Percentiles rank a stretch among this genome's conserved stretches.
Evolutionary conservation across 23 red algal genomes (phyloP).

Genomic region (Chondrus crispus): DNA sequence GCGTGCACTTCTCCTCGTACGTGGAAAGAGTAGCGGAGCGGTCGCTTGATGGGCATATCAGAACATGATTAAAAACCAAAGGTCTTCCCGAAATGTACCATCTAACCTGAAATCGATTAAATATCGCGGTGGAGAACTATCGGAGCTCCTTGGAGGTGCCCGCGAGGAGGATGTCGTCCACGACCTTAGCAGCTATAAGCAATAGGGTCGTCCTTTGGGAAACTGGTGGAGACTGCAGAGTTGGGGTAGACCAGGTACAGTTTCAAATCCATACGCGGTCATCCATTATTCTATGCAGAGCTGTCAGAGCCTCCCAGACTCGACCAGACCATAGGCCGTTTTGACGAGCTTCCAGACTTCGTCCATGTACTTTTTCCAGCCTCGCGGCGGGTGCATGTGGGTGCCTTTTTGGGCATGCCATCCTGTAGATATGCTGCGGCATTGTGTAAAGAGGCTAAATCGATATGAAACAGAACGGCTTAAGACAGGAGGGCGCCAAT

Average conservation of each 20-base stretch:
- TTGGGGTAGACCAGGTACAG: too few species aligned
- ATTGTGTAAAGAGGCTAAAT: conserved; percentile 9
- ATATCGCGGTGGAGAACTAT: not conserved
- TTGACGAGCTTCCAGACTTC: not conserved
- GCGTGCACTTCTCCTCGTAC: not conserved
- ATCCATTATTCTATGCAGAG: too few species aligned
- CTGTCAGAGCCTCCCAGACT: too few species aligned
- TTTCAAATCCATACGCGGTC: too few species aligned
- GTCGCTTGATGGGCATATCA: not conserved
- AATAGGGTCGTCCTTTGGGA: not conserved
- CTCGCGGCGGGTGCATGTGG: not conserved
- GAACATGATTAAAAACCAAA: conserved; percentile 12
- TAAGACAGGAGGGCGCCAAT: conserved; percentile 10
- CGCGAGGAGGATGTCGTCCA: conserved; percentile 11
- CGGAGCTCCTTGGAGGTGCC: not conserved
- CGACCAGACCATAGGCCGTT: not conserved
- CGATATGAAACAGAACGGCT: not conserved
- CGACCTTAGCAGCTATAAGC: conserved; percentile 23
- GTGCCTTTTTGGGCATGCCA: not conserved
- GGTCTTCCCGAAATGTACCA: not conserved
- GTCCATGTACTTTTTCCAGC: not conserved
- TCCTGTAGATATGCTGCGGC: conserved; percentile 1
- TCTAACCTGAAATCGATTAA: not conserved
- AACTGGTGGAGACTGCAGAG: not conserved
- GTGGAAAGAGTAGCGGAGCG: not conserved